Base-by-base conservation (phyloP, 2,329 filamentous ascomycete genomes). In the Curvularia spicifera region DNA sequence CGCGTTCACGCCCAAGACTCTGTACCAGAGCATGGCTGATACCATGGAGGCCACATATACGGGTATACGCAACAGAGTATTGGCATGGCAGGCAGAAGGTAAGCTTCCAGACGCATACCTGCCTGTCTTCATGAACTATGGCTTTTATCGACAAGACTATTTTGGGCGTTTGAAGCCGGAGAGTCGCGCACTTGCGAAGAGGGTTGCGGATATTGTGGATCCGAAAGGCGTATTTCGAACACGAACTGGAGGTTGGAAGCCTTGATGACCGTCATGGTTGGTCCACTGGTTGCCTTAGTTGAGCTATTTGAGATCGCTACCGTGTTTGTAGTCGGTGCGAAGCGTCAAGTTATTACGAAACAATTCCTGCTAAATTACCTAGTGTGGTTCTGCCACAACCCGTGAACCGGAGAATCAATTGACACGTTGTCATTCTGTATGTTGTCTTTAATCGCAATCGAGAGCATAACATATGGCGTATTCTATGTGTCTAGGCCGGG, bases 101-200 rank as follows among this genome's bases (percentile, higher is more conserved):
- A 71, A 69, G 2, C 61, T 81, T n/a, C 76, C 78, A 0, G 70
- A 80, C 31, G 76, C 74, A 4, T 80, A 81, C 54, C 60, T 77
- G 4, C 81, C 81, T 1, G 46, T 82, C 1, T 82, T 82, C 63
- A 80, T 81, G 79, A 83, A 81, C 45, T 81, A 82, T 51, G 76
- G 77, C 0, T 78, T 81, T 59, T 77, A 67, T 51, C 65, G 76
- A 4, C 79, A 82, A 69, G 78, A 81, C 57, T 82, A 80, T 60
- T 82, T 78, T 73, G 77, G 76, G 0, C 72, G 79, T 8, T 66
- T 81, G 46, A 65, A 68, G 22, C 73, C 75, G 3, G 62, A 66
- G 59, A 72, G 57, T 51, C 60, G 65, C 20, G 71, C 75, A 40
- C 57, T 74, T 37, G 78, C 79, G 2, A 73, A 71, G 48, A 59